Evolutionary conservation across 1,284 basidiomycete species (phyloP).

Genomic region (Ceratobasidium sp.): DNA sequence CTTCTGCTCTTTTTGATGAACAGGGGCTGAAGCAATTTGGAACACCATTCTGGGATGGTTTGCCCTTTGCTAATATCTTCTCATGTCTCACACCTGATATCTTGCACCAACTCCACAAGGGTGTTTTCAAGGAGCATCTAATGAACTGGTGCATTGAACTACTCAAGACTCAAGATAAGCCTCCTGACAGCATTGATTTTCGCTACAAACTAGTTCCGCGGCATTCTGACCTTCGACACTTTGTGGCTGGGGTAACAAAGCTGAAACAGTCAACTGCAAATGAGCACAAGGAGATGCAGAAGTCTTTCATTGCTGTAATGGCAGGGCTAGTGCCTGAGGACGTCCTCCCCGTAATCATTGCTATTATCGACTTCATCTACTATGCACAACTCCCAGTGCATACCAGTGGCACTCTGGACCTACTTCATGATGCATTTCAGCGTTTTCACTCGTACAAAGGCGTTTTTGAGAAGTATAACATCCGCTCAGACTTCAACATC

Average conservation of each 20-base stretch:
- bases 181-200: too few relatives aligned
- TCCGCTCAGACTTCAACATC: constrained; percentile 15
- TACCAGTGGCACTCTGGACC: constrained; percentile 37
- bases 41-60: constrained; percentile 45
- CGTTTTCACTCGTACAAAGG: constrained; percentile 40
- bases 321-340: neutral
- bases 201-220: too few relatives aligned
- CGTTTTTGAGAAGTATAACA: constrained; percentile 40
- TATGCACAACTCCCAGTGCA: constrained; percentile 36
- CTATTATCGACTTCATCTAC: constrained; percentile 41
- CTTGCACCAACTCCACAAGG: constrained; percentile 49
- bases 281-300: constrained; percentile 27
- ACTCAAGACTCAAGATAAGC: too few relatives aligned
- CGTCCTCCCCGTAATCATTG: neutral
- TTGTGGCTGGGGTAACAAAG: constrained; percentile 17
- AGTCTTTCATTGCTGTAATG: neutral
- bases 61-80: constrained; percentile 46
- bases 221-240: constrained; percentile 7
- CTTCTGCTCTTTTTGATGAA: neutral
- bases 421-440: constrained; percentile 38
- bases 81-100: constrained; percentile 45
- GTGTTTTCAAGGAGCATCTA: constrained; percentile 47
- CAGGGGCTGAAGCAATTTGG: constrained; percentile 1
- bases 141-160: too few relatives aligned
- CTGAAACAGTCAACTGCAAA: constrained; percentile 13